Base-by-base conservation (phyloP, 441 rosid genomes). In the Populus hybrid region DNA sequence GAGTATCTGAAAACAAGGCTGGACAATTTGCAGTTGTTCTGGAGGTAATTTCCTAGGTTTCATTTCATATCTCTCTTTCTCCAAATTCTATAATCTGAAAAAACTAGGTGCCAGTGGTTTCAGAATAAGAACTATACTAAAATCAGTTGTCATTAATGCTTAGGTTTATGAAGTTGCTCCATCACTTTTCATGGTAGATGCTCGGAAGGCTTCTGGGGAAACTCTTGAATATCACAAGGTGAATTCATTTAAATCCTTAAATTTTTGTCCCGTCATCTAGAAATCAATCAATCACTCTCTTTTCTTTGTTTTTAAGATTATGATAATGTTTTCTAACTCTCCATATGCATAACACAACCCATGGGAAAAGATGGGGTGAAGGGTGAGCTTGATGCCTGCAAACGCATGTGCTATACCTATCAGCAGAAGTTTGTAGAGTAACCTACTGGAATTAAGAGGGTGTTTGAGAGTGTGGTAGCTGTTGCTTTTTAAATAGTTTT, bases 181-280 rank as follows among this genome's bases (percentile, higher is more conserved):
- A 16, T 87, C 94, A 5, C 93, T 95, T 80, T 94, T 91, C 93
- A 92, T 94, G 99, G 90, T 88, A 72, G 98, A 95, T 77, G 91
- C 87, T 35, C 87, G 97, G 73, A 95, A 95, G 83, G 97, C 99
- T 46, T 88, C 97, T 50, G 98, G 98, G 72, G 97, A 95, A 76
- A 87, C 95, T 82, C 92, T 91, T 73, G 95, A 94, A 80, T 95
- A 95, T 81, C 97, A 90, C 83, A 92, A 92, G 98, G 99, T 95
- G 57, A 50, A 50, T 50, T 50, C 57, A 46, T n/a, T 69, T 32
- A 12, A 21, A 30, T 65, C 66, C 50, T 34, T 38, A 76, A 11
- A 42, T 24, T 42, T 77, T 75, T n/a, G 24, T 65, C 21, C 20
- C 1, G 40, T 73, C 18, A 77, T 63, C 18, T 24, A 20, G 11